Evolutionary conservation across 495 filamentous ascomycete genomes (phyloP).

Genomic region (Cetradonia linearis): DNA sequence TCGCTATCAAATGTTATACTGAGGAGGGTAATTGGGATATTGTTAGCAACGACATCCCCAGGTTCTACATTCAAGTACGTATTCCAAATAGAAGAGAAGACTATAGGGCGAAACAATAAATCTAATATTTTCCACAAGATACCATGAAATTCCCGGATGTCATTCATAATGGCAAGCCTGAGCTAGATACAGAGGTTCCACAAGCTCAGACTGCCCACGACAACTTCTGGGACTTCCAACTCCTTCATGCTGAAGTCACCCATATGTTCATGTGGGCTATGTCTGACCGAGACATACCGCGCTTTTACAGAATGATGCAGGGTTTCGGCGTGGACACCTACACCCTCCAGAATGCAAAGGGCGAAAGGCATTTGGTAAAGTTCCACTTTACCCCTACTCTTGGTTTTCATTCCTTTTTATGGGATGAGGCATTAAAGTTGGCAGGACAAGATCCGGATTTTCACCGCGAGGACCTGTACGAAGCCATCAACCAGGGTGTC

Average conservation of each 20-base stretch:
- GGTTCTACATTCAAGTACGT: not conserved
- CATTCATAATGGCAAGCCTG: conserved; percentile 69
- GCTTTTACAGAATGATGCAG: conserved; percentile 81
- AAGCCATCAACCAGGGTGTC: conserved; percentile 64
- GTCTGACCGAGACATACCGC: conserved; percentile 68
- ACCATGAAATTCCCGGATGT: conserved; percentile 66
- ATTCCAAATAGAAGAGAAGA: not conserved
- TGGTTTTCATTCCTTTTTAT: conserved; percentile 75
- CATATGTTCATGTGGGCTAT: conserved; percentile 82
- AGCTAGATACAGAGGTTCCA: conserved; percentile 66
- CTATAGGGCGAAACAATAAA: conserved; percentile 26
- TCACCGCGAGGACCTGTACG: conserved; percentile 71
- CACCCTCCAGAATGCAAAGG: conserved; percentile 59
- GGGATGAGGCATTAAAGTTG: conserved; percentile 82
- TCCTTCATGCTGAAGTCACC: conserved; percentile 59
- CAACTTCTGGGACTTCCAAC: conserved; percentile 50
- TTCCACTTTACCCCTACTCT: conserved; percentile 69
- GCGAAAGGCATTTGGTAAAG: conserved; percentile 70
- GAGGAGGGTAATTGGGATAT: conserved; percentile 54
- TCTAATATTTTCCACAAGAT: conserved; percentile 63
- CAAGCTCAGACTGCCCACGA: conserved; percentile 54
- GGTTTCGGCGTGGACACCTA: conserved; percentile 86
- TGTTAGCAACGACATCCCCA: conserved; percentile 44
- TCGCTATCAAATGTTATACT: conserved; percentile 76
- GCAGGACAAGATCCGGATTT: conserved; percentile 78